A percentile compares a stretch with the other conserved stretches of the same genome.
Conservation (phyloP, 176 grass and related monocot genomes). For the Ensete glaucum region DNA sequence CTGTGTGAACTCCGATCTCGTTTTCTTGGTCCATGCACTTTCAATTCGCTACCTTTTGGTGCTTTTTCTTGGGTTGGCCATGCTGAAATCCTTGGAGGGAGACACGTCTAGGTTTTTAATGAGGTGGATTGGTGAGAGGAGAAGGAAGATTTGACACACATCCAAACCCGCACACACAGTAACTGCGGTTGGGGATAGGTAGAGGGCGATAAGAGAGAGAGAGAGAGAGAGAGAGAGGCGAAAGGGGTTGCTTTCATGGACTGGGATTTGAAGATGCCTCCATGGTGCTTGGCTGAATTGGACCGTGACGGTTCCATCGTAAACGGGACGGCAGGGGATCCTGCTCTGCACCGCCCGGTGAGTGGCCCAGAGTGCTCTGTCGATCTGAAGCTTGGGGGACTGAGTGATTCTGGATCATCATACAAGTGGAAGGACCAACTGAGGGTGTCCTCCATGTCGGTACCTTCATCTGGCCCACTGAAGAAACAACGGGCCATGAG, state of each 20-base stretch:
- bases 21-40: not conserved
- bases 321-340: conserved; percentile 14
- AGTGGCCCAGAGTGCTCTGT: conserved; percentile 38
- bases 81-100: not conserved
- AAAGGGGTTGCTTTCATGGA: conserved; percentile 35
- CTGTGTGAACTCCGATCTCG: not conserved
- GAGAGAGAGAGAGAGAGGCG: not conserved
- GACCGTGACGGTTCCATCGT: conserved; percentile 25
- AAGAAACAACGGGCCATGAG: conserved; percentile 25
- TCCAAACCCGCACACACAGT: not conserved
- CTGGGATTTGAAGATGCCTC: conserved; percentile 41
- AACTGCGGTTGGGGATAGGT: not conserved
- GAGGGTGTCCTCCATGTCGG: not conserved
- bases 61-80: not conserved
- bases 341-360: not conserved
- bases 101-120: not conserved
- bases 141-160: not conserved
- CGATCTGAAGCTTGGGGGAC: conserved; percentile 27
- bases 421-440: conserved; percentile 26
- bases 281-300: conserved; percentile 40
- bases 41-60: not conserved
- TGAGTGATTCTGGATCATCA: conserved; percentile 17
- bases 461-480: not conserved
- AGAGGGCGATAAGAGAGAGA: not conserved
- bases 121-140: not conserved